Evolutionary conservation across 139 green algal species (phyloP), one percentile per base, ranked within the genome.

Genomic region (Klebsormidium nitens): DNA sequence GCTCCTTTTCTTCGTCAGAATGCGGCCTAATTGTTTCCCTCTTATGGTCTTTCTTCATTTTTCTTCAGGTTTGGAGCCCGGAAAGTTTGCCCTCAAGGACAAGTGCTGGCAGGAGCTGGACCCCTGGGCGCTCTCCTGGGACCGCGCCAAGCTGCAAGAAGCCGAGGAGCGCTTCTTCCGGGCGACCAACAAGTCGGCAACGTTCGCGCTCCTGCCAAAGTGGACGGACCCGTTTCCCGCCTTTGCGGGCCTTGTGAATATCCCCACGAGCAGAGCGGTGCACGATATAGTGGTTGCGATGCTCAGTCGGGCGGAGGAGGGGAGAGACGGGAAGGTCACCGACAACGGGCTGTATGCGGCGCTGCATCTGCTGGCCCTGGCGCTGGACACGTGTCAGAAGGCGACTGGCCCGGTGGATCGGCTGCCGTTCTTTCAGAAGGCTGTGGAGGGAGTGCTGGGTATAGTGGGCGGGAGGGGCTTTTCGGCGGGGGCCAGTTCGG

Each of bases 61-160:
- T n/a, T n/a, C n/a, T n/a, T n/a, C n/a, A n/a, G n/a, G n/a, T n/a
- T n/a, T n/a, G n/a, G n/a, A n/a, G n/a, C n/a, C n/a, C n/a, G 74
- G 74, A 3, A 72, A 75, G 34, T 81, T 81, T 50, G 35, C 32
- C 28, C 75, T 81, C 26, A 59, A 62, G 36, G 37, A 26, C 28
- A 59, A 81, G 48, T 81, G 57, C 29, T 81, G 74, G 72, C 2
- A 34, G 31, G 75, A 80, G 69, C 58, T 81, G 35, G 75, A 81
- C n/a, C 40, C 75, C 11, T 63, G 70, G 36, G 37, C 66, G 59
- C 34, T 49, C 31, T 38, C 60, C 14, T 81, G 72, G 70, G 46
- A 28, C 38, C 57, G 32, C 1, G 28, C 58, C 26, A 71, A 81
- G 29, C 52, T 81, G 49, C 75, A 81, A 50, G 26, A 44, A 0